Evolutionary conservation across 306 rosid species (phyloP), one percentile per base, ranked within the genome.

Genomic region (Cicer bijugum): DNA sequence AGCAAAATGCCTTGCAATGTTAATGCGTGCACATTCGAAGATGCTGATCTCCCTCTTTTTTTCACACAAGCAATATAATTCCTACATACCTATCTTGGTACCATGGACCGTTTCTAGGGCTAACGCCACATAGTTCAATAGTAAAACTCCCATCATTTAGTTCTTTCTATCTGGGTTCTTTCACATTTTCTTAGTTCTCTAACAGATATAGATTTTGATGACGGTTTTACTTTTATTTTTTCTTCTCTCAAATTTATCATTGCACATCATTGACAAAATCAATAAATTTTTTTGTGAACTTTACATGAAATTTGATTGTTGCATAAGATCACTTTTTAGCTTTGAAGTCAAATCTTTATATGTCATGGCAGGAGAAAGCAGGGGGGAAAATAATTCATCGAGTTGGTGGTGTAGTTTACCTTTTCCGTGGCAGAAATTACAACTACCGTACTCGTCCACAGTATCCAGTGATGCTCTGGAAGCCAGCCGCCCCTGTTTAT

Each of bases 401-500:
- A 57, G 93, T 78, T 61, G 98, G 97, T 60, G 98, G 96, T 51
- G 83, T 84, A 16, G 88, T 91, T 71, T 94, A 94, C 82, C 91
- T 91, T 79, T 94, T 84, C 74, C 86, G 96, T 47, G 99, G 99
- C 9, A 94, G 99, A 85, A 91, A 94, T 75, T 94, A 91, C 85
- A 82, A 85, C 84, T 86, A 88, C 72, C 88, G 83, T 16, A 82
- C 91, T 52, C 97, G 91, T 67, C 97, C 99, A 3, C 96, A 87
- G 81, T 94, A 88, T 83, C 99, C 97, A 9, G 79, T 91, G 82
- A 94, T 94, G 99, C 91, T 94, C 63, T 94, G 99, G 99, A 94
- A 91, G 82, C 99, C 99, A 68, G 97, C 99, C 14, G 84, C 99
- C 50, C 99, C 99, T 2, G 86, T 85, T 68, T 85, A 94, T 79